Base-by-base conservation (phyloP, 106 monocot genomes). In the Xerophyta viscosa region DNA sequence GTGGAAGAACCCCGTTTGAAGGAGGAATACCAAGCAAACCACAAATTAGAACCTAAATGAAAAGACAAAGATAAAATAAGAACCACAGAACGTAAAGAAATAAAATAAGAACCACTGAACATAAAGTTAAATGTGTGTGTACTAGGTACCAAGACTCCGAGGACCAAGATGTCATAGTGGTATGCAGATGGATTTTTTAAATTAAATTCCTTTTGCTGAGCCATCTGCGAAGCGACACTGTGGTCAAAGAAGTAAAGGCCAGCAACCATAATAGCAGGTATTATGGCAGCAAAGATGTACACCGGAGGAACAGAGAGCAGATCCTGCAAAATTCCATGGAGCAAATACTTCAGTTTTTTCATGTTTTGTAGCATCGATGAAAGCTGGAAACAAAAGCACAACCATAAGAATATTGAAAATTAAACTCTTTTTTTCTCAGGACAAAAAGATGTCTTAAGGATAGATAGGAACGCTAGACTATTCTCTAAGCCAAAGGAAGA, bases 1-100 rank as follows among this genome's bases (percentile, higher is more conserved):
- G 75, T 17, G 63, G 75, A 13, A 75, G 54, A 30, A 75, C 75
- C 6, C 75, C 75, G 47, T 75, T 75, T 21, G 75, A 67, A 23
- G 75, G 63, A 37, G 75, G 75, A 17, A 75, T 39, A 1, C 75
- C 75, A 31, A 75, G 63, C 46, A 75, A 68, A 18, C 75, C 75
- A 20, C 75, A 75, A 19, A 75, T 45, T 41, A 75, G 29, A 29
- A 75, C 73, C 73, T 73, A 48, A n/a, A 47, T 44, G 43, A n/a
- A n/a, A n/a, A 33, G 11, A 11, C 11, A 11, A 33, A 6, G 11
- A 33, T 33, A 33, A 33, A 6, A n/a, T n/a, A n/a, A n/a, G n/a
- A n/a, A n/a, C n/a, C n/a, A n/a, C n/a, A n/a, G n/a, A n/a, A n/a
- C n/a, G n/a, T n/a, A n/a, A n/a, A n/a, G n/a, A n/a, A n/a, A n/a